These are phyloP conservation scores for Kurtzmaniella quercitrusa DNA, from an alignment of 1,139 yeast species.

Conservation along the genomic window DNA sequence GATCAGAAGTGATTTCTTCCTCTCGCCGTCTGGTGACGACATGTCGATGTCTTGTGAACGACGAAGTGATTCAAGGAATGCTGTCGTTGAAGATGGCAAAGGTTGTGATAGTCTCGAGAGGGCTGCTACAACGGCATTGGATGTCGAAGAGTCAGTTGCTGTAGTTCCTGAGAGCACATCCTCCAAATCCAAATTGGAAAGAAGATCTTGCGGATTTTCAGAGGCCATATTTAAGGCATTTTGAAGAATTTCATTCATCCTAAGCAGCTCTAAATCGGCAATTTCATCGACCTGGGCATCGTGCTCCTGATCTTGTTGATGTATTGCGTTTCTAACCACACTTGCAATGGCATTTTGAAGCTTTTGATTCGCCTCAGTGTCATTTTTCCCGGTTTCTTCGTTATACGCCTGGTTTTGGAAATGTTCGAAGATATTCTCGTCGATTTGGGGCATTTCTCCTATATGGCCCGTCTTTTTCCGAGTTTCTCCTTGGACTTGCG, in stretches of 20 bases:
- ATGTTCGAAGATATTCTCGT: slow-evolving; percentile 35
- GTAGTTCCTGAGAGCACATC: slow-evolving; percentile 11
- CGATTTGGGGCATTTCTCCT: slow-evolving; percentile 30
- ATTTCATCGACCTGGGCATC: slow-evolving; percentile 21
- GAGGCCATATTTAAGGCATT: slow-evolving; percentile 72
- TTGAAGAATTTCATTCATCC: slow-evolving; percentile 65
- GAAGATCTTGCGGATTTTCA: slow-evolving; percentile 56
- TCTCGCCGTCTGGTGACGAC: slow-evolving; percentile 7
- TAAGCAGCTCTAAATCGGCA: slow-evolving; percentile 47
- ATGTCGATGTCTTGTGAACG: slow-evolving; percentile 13
- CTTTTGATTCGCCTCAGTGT: slow-evolving; percentile 8
- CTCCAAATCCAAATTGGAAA: slow-evolving; percentile 45
- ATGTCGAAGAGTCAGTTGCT: not conserved
- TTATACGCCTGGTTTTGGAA: slow-evolving; percentile 34
- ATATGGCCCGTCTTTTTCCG: slow-evolving; percentile 11
- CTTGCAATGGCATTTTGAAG: slow-evolving; percentile 24
- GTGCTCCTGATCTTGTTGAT: not conserved
- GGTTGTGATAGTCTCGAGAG: slow-evolving; percentile 10
- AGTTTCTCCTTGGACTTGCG: slow-evolving; percentile 29
- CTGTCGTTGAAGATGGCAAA: slow-evolving; percentile 14
- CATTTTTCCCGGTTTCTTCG: slow-evolving; percentile 12
- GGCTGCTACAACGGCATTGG: slow-evolving; percentile 11
- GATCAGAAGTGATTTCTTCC: slow-evolving; percentile 43
- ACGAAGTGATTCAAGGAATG: slow-evolving; percentile 14
- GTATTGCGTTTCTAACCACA: slow-evolving; percentile 21